Base-by-base conservation (phyloP, 352 stramenopile genomes). In the Thalassiosira oceanica region DNA sequence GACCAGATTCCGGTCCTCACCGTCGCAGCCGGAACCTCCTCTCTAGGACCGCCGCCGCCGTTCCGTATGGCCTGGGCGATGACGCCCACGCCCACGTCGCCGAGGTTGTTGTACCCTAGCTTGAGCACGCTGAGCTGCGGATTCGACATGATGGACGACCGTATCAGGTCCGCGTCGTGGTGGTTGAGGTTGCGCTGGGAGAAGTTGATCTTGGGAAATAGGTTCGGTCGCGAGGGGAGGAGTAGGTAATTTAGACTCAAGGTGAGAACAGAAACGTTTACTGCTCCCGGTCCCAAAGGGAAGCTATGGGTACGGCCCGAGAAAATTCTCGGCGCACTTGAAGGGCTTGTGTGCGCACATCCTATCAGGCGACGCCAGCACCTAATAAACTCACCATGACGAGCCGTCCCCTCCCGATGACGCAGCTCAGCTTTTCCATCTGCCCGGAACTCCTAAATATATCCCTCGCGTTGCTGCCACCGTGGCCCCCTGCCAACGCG, bases 101-200 rank as follows among this genome's bases (percentile, higher is more conserved):
- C 71, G 42, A 91, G 57, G 60, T 82, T 65, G 44, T 91, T 91
- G 67, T 87, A 88, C 16, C 72, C 67, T 18, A 91, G 64, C 58
- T 91, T 91, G 10, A 91, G 62, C 8, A 88, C 80, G 7, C 78
- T 63, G 39, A 91, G 57, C 50, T 78, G 66, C 15, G 69, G 78
- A 61, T 87, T 89, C 15, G 53, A 42, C 36, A 83, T 31, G 31
- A 91, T 78, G 2, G 70, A 63, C 10, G 55, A 49, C 18, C 58
- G 45, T 45, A 90, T 74, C 1, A 83, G 49, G 24, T 73, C 29
- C 23, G 77, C 79, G 54, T 90, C 77, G 16, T 28, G 6, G 26
- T 66, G 33, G 6, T 26, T 31, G 18, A 90, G 61, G 35, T 74
- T 78, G 61, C 80, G 56, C 62, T 83, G 62, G 44, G 83, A 83